Base-by-base conservation (phyloP, 1,284 basidiomycete species). In the Moesziomyces antarcticus region DNA sequence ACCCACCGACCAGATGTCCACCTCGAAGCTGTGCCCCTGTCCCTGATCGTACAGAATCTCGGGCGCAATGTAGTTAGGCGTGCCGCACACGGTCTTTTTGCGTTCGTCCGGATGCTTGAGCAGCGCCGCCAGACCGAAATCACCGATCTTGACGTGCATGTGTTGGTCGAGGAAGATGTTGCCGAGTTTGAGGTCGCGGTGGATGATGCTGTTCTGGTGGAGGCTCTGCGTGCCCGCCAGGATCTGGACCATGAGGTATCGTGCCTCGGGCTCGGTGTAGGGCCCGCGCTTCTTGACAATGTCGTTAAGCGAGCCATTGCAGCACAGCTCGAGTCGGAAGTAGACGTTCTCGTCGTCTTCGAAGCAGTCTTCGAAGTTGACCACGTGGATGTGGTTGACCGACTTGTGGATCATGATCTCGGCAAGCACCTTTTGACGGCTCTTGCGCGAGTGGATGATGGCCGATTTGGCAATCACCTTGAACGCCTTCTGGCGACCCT, bases 321-420 rank as follows among this genome's bases (percentile, higher is more conserved):
- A 88, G 85, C 96, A 98, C 7, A 98, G 88, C 81, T 97, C 96
- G 51, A 99, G 90, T 10, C 92, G 91, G 91, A 99, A 97, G 86
- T 98, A 99, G 24, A 99, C 95, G 84, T 98, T 95, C 53, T 93
- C 91, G 10, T 90, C 88, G 82, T 97, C 96, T 85, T 99, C 95
- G 82, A 98, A 98, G 84, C 94, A 96, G 75, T 97, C 94, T 60
- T 92, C 88, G 84, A 99, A 98, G 20, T 87, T 86, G 67, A 98
- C 94, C 66, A 99, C 92, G 85, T 99, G 94, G 24, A 94, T 92
- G 81, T 99, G 96, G 40, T 90, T 86, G 56, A 98, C 89, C 21
- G 93, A 91, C 67, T 91, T 90, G 85, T 99, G 96, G 58, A 99
- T 94, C 88, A 97, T 97, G 85, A 99, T 98, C 88, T 99, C 96